Evolutionary conservation across 2,329 filamentous ascomycete genomes (phyloP).

Genomic region (Trichoderma koningiopsis): DNA sequence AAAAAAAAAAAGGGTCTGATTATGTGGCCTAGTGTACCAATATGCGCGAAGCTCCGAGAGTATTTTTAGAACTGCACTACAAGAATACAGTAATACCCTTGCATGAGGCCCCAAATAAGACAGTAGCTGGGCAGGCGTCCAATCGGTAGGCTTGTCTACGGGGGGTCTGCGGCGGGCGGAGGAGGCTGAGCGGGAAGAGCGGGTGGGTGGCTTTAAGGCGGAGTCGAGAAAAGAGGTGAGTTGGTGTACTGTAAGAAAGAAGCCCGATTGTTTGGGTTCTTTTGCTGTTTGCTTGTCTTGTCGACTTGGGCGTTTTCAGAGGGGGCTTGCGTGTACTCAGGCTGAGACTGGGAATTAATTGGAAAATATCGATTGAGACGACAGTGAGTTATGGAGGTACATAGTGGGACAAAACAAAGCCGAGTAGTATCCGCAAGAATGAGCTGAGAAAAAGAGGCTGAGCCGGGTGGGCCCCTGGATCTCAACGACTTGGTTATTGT

Average conservation of each 20-base stretch:
- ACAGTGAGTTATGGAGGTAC: background rate
- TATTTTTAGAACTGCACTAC: constrained; percentile 20
- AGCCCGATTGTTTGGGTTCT: background rate
- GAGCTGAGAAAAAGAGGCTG: constrained; percentile 16
- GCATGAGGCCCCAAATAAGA: background rate
- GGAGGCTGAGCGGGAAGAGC: constrained; percentile 18
- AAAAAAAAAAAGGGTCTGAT: background rate
- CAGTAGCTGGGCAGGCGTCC: background rate
- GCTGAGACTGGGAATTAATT: background rate
- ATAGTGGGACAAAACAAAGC: background rate
- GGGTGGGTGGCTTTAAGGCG: background rate
- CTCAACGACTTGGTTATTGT: background rate
- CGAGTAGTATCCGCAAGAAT: background rate
- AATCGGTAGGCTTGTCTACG: background rate
- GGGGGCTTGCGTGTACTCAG: background rate
- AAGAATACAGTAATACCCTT: background rate
- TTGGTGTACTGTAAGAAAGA: background rate
- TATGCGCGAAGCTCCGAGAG: background rate
- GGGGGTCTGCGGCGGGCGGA: constrained; percentile 14
- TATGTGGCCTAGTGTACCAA: background rate
- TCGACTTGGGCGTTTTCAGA: background rate
- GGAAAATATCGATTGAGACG: background rate
- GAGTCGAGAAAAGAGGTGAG: background rate
- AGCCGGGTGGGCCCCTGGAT: background rate
- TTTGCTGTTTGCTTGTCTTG: background rate